These are phyloP conservation scores for Phytophthora fragariaefolia DNA, from an alignment of 352 stramenopile species.

Conservation along the genomic window DNA sequence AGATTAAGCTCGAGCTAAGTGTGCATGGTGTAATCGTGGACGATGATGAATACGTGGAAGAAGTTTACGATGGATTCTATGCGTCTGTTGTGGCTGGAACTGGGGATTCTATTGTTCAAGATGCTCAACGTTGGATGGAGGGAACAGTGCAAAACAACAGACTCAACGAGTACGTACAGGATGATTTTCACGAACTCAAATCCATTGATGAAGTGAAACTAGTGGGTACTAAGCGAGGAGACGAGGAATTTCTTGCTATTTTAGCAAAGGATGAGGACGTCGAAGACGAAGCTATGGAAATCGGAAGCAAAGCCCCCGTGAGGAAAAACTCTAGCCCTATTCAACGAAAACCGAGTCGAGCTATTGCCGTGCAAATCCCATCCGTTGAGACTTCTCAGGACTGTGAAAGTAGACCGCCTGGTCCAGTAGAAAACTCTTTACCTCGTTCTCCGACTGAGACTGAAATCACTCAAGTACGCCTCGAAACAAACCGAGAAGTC, in stretches of 20 bases:
- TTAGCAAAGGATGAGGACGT: slow-evolving; percentile 49
- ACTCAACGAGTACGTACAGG: slow-evolving; percentile 60
- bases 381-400: background rate
- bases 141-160: slow-evolving; percentile 46
- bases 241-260: slow-evolving; percentile 69
- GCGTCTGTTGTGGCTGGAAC: slow-evolving; percentile 54
- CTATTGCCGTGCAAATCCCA: slow-evolving; percentile 2
- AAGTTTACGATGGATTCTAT: slow-evolving; percentile 73
- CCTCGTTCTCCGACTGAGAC: background rate
- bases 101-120: slow-evolving; percentile 65
- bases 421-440: slow-evolving; percentile 19
- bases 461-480: background rate
- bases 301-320: background rate
- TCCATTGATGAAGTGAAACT: slow-evolving; percentile 57
- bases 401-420: slow-evolving; percentile 3
- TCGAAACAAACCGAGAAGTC: slow-evolving; percentile 1
- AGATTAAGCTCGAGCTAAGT: slow-evolving; percentile 73
- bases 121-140: slow-evolving; percentile 76
- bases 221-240: slow-evolving; percentile 48
- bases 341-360: slow-evolving; percentile 46
- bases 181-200: slow-evolving; percentile 71
- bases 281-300: slow-evolving; percentile 21
- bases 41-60: slow-evolving; percentile 67
- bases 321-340: slow-evolving; percentile 39
- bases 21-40: slow-evolving; percentile 64